Conservation (phyloP, 352 stramenopile genomes). For the Globisporangium recalcitrans region DNA sequence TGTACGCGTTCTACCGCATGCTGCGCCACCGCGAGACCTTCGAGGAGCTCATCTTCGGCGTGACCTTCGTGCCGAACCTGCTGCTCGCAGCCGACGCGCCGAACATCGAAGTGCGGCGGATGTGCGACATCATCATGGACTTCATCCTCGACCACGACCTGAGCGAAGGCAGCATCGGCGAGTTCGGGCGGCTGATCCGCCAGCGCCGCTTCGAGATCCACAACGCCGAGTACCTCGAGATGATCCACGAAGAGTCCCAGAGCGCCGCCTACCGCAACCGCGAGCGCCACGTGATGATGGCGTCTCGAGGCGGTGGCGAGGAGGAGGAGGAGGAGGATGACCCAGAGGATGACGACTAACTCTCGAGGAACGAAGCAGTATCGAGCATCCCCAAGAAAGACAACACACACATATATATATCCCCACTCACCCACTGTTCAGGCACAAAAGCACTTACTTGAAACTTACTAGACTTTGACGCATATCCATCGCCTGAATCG, state of each 20-base stretch:
- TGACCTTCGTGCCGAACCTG: slow-evolving; percentile 72
- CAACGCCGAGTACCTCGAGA: slow-evolving; percentile 84
- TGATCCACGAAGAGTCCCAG: slow-evolving; percentile 64
- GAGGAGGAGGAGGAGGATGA: background rate
- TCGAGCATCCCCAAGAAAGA: background rate
- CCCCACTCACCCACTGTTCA: background rate
- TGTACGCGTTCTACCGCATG: slow-evolving; percentile 80
- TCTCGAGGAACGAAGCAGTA: background rate
- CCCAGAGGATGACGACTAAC: background rate
- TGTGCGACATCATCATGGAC: slow-evolving; percentile 86
- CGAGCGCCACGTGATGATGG: slow-evolving; percentile 15
- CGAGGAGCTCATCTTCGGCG: slow-evolving; percentile 71
- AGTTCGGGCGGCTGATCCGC: slow-evolving; percentile 77
- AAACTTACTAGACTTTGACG: background rate
- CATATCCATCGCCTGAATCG: background rate
- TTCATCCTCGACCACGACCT: slow-evolving; percentile 79
- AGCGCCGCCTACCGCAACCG: slow-evolving; percentile 18
- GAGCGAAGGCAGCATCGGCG: slow-evolving; percentile 49
- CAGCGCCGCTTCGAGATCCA: slow-evolving; percentile 83
- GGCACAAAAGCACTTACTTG: background rate
- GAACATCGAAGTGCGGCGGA: slow-evolving; percentile 80
- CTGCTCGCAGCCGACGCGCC: slow-evolving; percentile 66
- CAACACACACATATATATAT: background rate
- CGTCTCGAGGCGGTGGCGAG: background rate
- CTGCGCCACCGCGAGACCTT: slow-evolving; percentile 70